Base-by-base conservation (phyloP, 805 yeast species). In the Osmozyma mogii region DNA sequence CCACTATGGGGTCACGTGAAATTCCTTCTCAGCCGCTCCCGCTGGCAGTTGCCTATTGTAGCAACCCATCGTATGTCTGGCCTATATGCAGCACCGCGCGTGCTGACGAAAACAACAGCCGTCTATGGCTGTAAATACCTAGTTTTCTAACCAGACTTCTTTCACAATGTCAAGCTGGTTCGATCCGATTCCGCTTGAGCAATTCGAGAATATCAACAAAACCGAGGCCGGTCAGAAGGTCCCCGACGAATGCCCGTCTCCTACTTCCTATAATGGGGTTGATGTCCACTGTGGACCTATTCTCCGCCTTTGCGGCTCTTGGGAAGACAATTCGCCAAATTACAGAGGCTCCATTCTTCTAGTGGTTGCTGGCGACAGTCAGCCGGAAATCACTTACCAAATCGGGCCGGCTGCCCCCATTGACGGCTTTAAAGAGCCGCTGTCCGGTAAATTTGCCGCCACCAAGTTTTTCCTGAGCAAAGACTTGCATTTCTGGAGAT, bases 261-360 rank as follows among this genome's bases (percentile, higher is more conserved):
- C 45, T 2, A 49, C 45, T 7, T 45, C 47, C 10, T 30, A 53
- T 19, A 53, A 44, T n/a, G 55, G 53, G 6, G 32, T 65, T n/a
- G 65, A 69, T 22, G 60, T 78, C 13, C 58, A 65, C 28, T 77
- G 84, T 49, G 97, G 97, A 2, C 97, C 97, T 0, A 60, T 78
- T 17, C 55, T 88, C 28, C 64, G 92, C 34, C 69, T 79, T 27
- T 57, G 75, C 35, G 87, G 80, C 5, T 72, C 80, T 27, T 56
- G 64, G 25, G 85, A 82, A 39, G 57, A 60, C 3, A 51, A 58
- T 3, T 27, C 57, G 6, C 40, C 50, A 16, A 59, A 70, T 24
- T 88, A 85, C 58, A 54, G 87, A 16, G 96, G 80, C 3, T 61
- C 83, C 2, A 60, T 84, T 14, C 40, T 84, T 52, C 49, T 88